phyloP scores from a whole-genome alignment of 345 rosid species.

The Brassica incana region DNA sequence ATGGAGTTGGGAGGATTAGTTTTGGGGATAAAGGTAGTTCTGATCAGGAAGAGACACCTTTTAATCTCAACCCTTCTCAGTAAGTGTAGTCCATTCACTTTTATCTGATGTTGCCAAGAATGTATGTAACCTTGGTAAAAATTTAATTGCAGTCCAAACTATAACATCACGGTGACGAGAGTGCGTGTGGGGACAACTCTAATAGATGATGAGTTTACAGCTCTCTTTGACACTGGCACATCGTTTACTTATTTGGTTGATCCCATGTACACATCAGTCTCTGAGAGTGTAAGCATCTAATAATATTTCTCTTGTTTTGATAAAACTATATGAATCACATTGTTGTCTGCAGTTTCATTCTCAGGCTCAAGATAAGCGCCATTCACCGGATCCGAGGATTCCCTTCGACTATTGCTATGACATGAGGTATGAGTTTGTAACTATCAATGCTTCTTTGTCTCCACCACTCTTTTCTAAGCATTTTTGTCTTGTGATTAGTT shows the following conservation, averaged over 20 bases:
- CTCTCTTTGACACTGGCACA: conserved; percentile 85
- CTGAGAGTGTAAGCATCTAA: conserved; percentile 57
- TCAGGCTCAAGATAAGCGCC: conserved; percentile 61
- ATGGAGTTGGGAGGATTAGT: conserved; percentile 84
- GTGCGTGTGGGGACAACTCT: conserved; percentile 62
- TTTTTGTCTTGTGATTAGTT: too few relatives aligned
- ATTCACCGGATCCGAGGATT: conserved; percentile 64
- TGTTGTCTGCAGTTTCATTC: conserved; percentile 64
- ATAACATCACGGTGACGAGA: conserved; percentile 64
- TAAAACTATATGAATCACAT: too few relatives aligned
- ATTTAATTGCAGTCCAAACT: conserved; percentile 82
- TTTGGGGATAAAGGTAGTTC: conserved; percentile 85
- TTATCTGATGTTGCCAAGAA: background rate
- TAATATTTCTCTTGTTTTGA: background rate
- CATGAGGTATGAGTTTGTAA: conserved; percentile 56
- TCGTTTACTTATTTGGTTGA: conserved; percentile 79
- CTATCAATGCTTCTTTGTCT: background rate
- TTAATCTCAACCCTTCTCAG: conserved; percentile 76
- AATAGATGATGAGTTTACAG: conserved; percentile 54
- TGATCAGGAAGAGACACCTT: conserved; percentile 82
- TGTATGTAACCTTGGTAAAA: too few relatives aligned
- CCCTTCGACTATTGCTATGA: conserved; percentile 81
- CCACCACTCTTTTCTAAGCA: too few relatives aligned
- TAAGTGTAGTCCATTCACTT: too few relatives aligned
- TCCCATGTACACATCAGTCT: conserved; percentile 54